Percentiles rank a stretch among this genome's conserved stretches.
These are phyloP conservation scores for Trichoderma aggressivum DNA, from an alignment of 2,329 filamentous ascomycete genomes.

Conservation along the genomic window DNA sequence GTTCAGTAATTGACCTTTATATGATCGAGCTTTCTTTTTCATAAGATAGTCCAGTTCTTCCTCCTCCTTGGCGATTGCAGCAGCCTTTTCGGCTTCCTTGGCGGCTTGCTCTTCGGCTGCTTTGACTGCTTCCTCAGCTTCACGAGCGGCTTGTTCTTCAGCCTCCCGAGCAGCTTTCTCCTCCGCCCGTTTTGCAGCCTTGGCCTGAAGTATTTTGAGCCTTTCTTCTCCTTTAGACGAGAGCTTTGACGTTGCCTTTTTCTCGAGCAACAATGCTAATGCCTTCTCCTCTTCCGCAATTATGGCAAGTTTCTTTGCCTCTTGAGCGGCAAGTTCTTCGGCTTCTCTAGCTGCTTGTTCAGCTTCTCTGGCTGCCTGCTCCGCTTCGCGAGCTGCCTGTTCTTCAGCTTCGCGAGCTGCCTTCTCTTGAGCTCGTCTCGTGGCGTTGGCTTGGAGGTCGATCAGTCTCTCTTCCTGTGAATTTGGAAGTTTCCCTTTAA, in stretches of 20 bases:
- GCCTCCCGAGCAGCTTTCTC: slow-evolving; percentile 27
- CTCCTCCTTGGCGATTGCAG: slow-evolving; percentile 19
- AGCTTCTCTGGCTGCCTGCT: slow-evolving; percentile 25
- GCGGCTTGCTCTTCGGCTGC: slow-evolving; percentile 21
- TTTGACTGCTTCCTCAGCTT: slow-evolving; percentile 25
- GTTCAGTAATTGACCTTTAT: slow-evolving; percentile 27
- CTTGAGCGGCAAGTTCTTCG: slow-evolving; percentile 1
- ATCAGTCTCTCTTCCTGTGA: slow-evolving; percentile 45
- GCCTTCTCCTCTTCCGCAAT: slow-evolving; percentile 36
- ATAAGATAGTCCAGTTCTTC: slow-evolving; percentile 28
- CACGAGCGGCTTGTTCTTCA: slow-evolving; percentile 24
- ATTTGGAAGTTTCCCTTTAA: slow-evolving; percentile 43
- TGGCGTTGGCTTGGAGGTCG: slow-evolving; percentile 35
- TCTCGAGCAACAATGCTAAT: slow-evolving; percentile 41
- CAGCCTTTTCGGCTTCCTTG: slow-evolving; percentile 21
- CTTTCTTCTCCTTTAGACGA: neutral
- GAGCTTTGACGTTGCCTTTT: slow-evolving; percentile 42
- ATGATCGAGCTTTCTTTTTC: slow-evolving; percentile 35
- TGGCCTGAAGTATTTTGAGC: neutral
- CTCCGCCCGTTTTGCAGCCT: slow-evolving; percentile 2
- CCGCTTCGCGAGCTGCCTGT: slow-evolving; percentile 27
- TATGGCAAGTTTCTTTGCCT: slow-evolving; percentile 19
- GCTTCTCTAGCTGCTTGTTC: slow-evolving; percentile 21
- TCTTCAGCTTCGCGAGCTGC: slow-evolving; percentile 34
- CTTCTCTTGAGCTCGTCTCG: slow-evolving; percentile 37